These are phyloP conservation scores for Lipomyces japonicus DNA, from an alignment of 805 yeast genomes.

Conservation along the genomic window DNA sequence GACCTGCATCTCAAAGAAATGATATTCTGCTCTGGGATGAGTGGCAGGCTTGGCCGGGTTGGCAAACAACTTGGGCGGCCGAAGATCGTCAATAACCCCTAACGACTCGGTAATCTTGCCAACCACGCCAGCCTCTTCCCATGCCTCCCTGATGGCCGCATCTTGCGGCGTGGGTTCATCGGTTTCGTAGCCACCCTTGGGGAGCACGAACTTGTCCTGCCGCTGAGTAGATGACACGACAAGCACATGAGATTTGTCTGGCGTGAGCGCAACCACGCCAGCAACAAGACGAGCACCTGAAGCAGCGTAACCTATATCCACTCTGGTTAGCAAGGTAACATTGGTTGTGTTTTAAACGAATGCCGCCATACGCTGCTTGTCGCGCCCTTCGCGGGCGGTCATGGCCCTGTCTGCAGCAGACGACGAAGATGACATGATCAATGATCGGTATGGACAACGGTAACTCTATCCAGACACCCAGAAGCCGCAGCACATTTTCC, in stretches of 20 bases:
- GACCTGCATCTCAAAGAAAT: constrained; percentile 75
- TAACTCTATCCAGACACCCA: no score
- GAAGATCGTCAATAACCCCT: constrained; percentile 63
- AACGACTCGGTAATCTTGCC: constrained; percentile 57
- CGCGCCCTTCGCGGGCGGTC: constrained; percentile 40
- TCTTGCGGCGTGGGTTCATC: constrained; percentile 56
- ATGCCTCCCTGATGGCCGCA: constrained; percentile 80
- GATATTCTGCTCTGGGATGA: constrained; percentile 80
- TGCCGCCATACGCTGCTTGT: constrained; percentile 37
- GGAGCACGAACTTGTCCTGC: constrained; percentile 75
- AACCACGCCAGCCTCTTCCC: constrained; percentile 96
- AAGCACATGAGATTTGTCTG: constrained; percentile 57
- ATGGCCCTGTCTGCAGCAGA: constrained; percentile 28
- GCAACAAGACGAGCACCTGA: constrained; percentile 84
- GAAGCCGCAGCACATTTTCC: no score
- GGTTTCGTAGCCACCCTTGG: constrained; percentile 90
- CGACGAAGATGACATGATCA: no score
- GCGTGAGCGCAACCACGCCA: constrained; percentile 76
- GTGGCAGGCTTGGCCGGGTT: constrained; percentile 33
- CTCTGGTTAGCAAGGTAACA: background rate
- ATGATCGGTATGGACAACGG: no score
- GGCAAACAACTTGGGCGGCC: constrained; percentile 49
- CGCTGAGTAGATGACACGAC: constrained; percentile 74
- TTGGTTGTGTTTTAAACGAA: no score
- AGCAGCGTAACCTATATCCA: constrained; percentile 44